Conservation (phyloP, 2,329 filamentous ascomycete genomes). For the Aspergillus proliferans region DNA sequence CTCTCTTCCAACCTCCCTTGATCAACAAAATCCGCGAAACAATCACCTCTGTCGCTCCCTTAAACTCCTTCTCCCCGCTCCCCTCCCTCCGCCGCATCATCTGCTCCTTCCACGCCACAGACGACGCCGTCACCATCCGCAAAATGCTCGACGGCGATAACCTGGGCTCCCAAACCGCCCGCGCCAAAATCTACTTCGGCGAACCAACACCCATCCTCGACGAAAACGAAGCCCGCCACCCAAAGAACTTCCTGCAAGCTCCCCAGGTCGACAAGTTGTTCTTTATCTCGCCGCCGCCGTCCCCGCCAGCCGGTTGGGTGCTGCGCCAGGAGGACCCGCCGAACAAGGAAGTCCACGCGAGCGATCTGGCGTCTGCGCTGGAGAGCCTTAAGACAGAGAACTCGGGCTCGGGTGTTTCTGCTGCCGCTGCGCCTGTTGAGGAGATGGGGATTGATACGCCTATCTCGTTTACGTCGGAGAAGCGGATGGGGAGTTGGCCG, state of each 20-base stretch:
- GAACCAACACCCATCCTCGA: slow-evolving; percentile 42
- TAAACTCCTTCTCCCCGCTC: slow-evolving; percentile 48
- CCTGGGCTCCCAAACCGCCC: slow-evolving; percentile 23
- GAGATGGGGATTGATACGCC: slow-evolving; percentile 27
- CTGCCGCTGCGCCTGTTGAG: slow-evolving; percentile 3
- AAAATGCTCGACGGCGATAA: slow-evolving; percentile 36
- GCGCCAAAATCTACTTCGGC: slow-evolving; percentile 48
- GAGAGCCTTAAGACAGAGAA: slow-evolving; percentile 41
- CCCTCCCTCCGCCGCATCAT: slow-evolving; percentile 47
- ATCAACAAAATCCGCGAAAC: slow-evolving; percentile 39
- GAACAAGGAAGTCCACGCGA: slow-evolving; percentile 60
- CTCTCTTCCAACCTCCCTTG: slow-evolving; percentile 42
- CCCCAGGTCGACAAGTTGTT: slow-evolving; percentile 58
- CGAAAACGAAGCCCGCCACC: slow-evolving; percentile 21
- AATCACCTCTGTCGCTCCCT: slow-evolving; percentile 35
- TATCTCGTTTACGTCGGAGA: slow-evolving; percentile 29
- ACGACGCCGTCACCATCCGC: slow-evolving; percentile 39
- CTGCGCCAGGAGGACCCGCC: slow-evolving; percentile 58
- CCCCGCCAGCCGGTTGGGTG: slow-evolving; percentile 60
- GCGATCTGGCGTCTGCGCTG: slow-evolving; percentile 54
- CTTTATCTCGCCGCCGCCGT: slow-evolving; percentile 61
- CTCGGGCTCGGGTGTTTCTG: not conserved
- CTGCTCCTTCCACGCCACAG: slow-evolving; percentile 41
- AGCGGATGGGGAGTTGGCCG: slow-evolving; percentile 27
- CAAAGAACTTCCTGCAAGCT: slow-evolving; percentile 45